Conservation (phyloP, 768 basidiomycete species). For the Pleurotus platypus region DNA sequence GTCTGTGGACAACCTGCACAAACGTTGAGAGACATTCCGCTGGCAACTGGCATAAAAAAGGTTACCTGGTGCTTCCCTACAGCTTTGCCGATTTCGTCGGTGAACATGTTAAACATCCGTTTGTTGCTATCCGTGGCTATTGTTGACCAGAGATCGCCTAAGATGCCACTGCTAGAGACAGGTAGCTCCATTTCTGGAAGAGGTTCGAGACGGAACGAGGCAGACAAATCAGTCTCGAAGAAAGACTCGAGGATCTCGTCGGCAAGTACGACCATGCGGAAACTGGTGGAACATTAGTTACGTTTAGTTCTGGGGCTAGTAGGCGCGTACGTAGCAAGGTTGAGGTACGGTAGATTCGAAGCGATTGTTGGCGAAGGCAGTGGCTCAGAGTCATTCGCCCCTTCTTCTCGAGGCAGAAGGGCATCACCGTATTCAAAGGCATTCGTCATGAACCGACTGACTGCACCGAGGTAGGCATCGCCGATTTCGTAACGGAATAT, state of each 20-base stretch:
- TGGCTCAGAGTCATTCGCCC: conserved; percentile 22
- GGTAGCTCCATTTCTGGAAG: conserved; percentile 67
- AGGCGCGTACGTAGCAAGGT: conserved; percentile 71
- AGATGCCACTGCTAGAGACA: conserved; percentile 53
- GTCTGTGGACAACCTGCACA: conserved; percentile 62
- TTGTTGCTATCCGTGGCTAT: conserved; percentile 91
- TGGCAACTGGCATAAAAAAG: conserved; percentile 1
- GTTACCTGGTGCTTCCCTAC: conserved; percentile 87
- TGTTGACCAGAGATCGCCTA: conserved; percentile 85
- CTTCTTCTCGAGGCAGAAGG: conserved; percentile 57
- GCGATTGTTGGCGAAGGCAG: conserved; percentile 46
- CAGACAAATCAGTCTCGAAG: conserved; percentile 89
- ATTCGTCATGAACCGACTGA: conserved; percentile 96
- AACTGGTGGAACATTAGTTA: conserved; percentile 40
- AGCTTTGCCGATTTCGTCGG: conserved; percentile 91
- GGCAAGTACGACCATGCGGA: conserved; percentile 98
- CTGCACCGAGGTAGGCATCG: conserved; percentile 93
- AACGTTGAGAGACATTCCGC: not conserved
- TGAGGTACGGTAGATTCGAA: conserved; percentile 88
- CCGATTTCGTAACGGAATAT: conserved; percentile 97
- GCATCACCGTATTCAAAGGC: conserved; percentile 98
- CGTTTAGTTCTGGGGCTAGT: not conserved
- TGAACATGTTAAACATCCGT: conserved; percentile 89
- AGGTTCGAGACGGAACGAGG: conserved; percentile 79
- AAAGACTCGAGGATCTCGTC: conserved; percentile 96